A percentile compares a stretch with the other conserved stretches of the same genome.
Evolutionary conservation across 2,329 filamentous ascomycete species (phyloP).

Genomic region (Paecilomyces fulvus): DNA sequence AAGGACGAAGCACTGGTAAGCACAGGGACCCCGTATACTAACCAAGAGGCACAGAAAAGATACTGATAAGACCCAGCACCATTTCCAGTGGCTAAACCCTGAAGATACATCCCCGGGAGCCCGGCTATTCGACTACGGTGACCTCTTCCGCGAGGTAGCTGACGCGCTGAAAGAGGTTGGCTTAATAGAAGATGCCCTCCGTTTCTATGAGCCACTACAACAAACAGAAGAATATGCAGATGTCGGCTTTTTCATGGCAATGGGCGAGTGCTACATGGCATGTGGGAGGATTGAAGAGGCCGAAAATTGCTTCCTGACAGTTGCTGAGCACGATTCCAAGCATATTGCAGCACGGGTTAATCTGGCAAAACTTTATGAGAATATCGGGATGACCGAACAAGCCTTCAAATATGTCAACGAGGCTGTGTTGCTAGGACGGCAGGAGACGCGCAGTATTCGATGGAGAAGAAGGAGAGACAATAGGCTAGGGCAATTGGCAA

Average conservation of each 20-base stretch:
- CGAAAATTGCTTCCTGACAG: conserved; percentile 66
- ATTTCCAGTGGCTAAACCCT: conserved; percentile 64
- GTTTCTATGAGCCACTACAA: conserved; percentile 49
- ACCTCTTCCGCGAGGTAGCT: conserved; percentile 68
- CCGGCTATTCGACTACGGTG: conserved; percentile 58
- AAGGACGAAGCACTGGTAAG: conserved; percentile 65
- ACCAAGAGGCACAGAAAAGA: not conserved
- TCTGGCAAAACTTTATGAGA: conserved; percentile 78
- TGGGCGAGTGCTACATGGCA: conserved; percentile 57
- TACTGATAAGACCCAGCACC: conserved; percentile 39
- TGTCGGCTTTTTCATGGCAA: conserved; percentile 42
- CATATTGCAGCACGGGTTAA: conserved; percentile 70
- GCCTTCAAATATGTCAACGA: conserved; percentile 71
- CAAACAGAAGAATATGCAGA: conserved; percentile 40
- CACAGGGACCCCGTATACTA: conserved; percentile 5
- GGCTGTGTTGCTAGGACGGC: conserved; percentile 56
- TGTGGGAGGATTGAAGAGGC: conserved; percentile 58
- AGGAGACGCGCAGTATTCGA: conserved; percentile 20
- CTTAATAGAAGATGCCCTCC: conserved; percentile 47
- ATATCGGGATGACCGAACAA: conserved; percentile 61
- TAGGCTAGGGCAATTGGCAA: conserved; percentile 32
- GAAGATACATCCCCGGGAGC: conserved; percentile 44
- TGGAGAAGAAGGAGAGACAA: conserved; percentile 26
- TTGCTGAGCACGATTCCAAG: conserved; percentile 62
- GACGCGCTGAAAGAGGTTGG: conserved; percentile 47